Percentiles rank a stretch among this genome's conserved stretches.
Conservation (phyloP, 768 basidiomycete genomes). For the Suillus alpinus region DNA sequence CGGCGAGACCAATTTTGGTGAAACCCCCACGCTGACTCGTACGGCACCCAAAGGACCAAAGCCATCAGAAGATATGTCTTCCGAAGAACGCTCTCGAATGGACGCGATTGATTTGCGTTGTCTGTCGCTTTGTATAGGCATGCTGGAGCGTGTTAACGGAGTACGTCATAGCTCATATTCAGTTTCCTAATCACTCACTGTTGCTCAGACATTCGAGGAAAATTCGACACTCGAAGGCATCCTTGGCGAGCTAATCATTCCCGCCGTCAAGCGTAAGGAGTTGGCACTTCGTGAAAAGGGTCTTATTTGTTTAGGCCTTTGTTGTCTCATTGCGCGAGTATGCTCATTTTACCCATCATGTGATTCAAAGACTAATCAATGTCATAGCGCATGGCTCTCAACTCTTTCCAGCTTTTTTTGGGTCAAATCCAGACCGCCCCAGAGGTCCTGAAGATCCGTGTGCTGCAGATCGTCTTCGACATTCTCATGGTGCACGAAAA, state of each 20-base stretch:
- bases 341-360: neutral
- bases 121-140: slow-evolving; percentile 71
- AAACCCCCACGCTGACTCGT: slow-evolving; percentile 23
- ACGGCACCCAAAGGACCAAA: slow-evolving; percentile 28
- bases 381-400: slow-evolving; percentile 29
- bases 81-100: slow-evolving; percentile 55
- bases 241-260: slow-evolving; percentile 82
- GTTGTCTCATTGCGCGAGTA: slow-evolving; percentile 67
- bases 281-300: slow-evolving; percentile 62
- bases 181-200: neutral
- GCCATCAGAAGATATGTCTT: slow-evolving; percentile 42
- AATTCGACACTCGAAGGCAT: slow-evolving; percentile 69
- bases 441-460: slow-evolving; percentile 60
- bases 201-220: slow-evolving; percentile 52
- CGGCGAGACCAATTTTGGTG: slow-evolving; percentile 32
- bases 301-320: slow-evolving; percentile 66
- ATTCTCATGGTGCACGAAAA: slow-evolving; percentile 81
- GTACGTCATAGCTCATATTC: slow-evolving; percentile 41
- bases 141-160: slow-evolving; percentile 84
- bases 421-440: slow-evolving; percentile 68
- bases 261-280: slow-evolving; percentile 87
- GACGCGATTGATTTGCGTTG: slow-evolving; percentile 74
- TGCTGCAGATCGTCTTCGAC: slow-evolving; percentile 85
- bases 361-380: neutral
- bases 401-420: slow-evolving; percentile 78